Base-by-base conservation (phyloP, 352 stramenopile species). In the Aphanomyces invadans region DNA sequence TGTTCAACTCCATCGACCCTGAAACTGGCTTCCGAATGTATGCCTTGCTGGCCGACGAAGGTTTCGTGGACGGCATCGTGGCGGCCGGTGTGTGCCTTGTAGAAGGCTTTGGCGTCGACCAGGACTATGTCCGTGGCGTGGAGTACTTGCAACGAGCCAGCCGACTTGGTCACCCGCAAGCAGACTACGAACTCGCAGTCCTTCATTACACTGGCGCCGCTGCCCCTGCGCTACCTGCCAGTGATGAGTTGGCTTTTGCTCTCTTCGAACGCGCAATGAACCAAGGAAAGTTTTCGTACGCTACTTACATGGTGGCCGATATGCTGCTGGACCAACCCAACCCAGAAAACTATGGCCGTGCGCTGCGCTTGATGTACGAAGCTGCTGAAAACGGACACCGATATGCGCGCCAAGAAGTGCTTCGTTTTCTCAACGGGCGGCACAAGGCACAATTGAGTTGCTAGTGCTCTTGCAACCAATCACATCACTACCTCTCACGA, bases 1-100 rank as follows among this genome's bases (percentile, higher is more conserved):
- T 64, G 21, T 64, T 64, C 55, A 64, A 64, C 26, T 38, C 36
- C 17, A 45, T 64, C 55, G 55, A 64, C 39, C 21, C 55, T 10
- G 55, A 64, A 21, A 21, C 36, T 26, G 55, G 55, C 21, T 64
- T 51, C 19, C 29, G 46, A 4, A 49, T 64, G 32, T 64, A 64
- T 38, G 4, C 28, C 4, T 45, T 19, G 19, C 55, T 64, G 2
- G 55, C 55, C 19, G 23, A n/a, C 36, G 55, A 64, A 29, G 55
- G 55, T 12, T n/a, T 51, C 21, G 55, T 64, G 31, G 38, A 64
- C 15, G 55, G 32, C 32, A 45, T 64, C 21, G 55, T 64, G 4
- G 55, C 55, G 4, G 33, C 38, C 10, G 55, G 55, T 19, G 38
- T 64, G 55, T 64, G 55, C 32, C 39, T 64, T 15, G 55, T 64